Evolutionary conservation across 2,329 filamentous ascomycete species (phyloP).

Genomic region (Penicillium nordicum): DNA sequence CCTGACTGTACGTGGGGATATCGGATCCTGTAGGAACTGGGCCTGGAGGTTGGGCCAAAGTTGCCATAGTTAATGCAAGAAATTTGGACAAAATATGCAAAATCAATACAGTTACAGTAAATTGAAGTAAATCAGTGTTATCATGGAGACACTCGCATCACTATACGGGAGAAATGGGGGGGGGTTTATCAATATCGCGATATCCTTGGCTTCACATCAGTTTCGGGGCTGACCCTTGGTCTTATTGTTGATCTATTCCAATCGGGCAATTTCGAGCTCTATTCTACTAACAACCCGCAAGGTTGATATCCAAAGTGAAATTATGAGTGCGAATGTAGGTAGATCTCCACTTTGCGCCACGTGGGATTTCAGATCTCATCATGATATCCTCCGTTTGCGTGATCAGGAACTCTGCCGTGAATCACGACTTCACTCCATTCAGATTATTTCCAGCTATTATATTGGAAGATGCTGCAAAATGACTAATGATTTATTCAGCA

Average conservation of each 20-base stretch:
- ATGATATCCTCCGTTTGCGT: conserved; percentile 24
- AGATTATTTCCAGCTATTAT: neutral
- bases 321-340: neutral
- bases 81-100: neutral
- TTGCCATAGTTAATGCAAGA: neutral
- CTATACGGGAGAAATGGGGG: neutral
- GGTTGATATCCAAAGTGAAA: neutral
- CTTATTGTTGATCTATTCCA: neutral
- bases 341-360: neutral
- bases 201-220: neutral
- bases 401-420: neutral
- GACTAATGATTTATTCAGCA: neutral
- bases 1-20: conserved; percentile 11
- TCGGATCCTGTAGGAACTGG: neutral
- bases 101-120: neutral
- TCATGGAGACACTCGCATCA: neutral
- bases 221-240: neutral
- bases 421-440: neutral
- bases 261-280: conserved; percentile 1
- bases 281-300: neutral
- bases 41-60: neutral
- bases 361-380: conserved; percentile 11
- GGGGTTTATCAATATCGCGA: neutral
- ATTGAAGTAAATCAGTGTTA: neutral
- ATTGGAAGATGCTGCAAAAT: neutral